Conservation (phyloP, 495 filamentous ascomycete genomes). For the Neohortaea acidophila region DNA sequence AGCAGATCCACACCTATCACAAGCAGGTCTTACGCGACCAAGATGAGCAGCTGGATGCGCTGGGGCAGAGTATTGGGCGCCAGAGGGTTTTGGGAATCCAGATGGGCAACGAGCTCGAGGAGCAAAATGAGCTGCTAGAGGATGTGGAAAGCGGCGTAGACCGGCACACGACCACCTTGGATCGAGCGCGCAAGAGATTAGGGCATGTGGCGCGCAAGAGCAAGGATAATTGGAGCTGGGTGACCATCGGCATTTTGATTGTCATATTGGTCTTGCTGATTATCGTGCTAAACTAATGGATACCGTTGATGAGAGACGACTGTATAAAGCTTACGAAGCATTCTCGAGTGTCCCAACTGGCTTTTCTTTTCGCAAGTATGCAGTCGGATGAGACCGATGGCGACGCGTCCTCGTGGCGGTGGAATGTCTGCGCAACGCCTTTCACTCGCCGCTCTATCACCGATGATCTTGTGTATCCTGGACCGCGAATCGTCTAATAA, state of each 20-base stretch:
- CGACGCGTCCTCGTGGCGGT: too few species aligned
- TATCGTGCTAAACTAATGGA: constrained; percentile 28
- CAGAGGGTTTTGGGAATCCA: constrained; percentile 88
- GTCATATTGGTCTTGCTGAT: constrained; percentile 28
- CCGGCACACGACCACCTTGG: constrained; percentile 58
- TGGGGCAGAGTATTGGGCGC: constrained; percentile 74
- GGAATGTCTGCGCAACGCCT: too few species aligned
- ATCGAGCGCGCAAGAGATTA: constrained; percentile 51
- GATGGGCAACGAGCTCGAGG: constrained; percentile 91
- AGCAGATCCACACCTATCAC: constrained; percentile 80
- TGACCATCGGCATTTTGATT: constrained; percentile 28
- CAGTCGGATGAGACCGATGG: too few species aligned
- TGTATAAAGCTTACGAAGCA: too few species aligned
- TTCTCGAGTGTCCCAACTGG: too few species aligned
- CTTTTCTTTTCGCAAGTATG: too few species aligned
- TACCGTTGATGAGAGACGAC: too few species aligned
- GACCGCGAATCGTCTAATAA: constrained; percentile 2
- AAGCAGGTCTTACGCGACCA: constrained; percentile 63
- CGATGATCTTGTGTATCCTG: too few species aligned
- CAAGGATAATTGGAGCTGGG: constrained; percentile 29
- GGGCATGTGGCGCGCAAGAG: constrained; percentile 23
- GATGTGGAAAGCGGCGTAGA: constrained; percentile 73
- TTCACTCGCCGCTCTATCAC: too few species aligned
- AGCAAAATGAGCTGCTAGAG: constrained; percentile 74
- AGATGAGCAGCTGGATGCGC: constrained; percentile 77